Conservation (phyloP, 2,329 filamentous ascomycete species). For the Blastomyces silverae region DNA sequence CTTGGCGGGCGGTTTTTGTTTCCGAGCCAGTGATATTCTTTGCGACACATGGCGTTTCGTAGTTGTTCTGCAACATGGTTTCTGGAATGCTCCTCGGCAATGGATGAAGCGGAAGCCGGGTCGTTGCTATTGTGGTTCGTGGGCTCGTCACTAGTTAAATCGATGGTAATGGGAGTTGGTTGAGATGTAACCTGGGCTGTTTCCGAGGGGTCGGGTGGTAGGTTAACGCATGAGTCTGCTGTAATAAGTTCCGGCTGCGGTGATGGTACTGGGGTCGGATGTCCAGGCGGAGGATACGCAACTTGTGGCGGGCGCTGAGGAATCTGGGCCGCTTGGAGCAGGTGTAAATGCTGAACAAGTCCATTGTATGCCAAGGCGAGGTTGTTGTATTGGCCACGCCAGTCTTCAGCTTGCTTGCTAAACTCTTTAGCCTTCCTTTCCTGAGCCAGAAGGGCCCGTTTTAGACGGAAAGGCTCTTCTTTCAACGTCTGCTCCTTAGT, state of each 20-base stretch:
- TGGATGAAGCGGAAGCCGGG: not conserved
- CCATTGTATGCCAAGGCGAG: slow-evolving; percentile 25
- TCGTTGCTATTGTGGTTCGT: not conserved
- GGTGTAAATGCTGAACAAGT: slow-evolving; percentile 2
- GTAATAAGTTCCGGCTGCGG: slow-evolving; percentile 6
- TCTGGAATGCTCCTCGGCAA: slow-evolving; percentile 9
- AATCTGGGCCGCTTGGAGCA: slow-evolving; percentile 1
- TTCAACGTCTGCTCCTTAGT: slow-evolving; percentile 21
- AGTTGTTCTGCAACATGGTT: slow-evolving; percentile 17
- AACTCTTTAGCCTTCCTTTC: slow-evolving; percentile 25
- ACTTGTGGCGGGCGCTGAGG: not conserved
- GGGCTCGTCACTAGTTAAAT: slow-evolving; percentile 17
- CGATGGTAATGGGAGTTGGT: slow-evolving; percentile 18
- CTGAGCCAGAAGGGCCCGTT: slow-evolving; percentile 25
- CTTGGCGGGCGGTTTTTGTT: slow-evolving; percentile 10
- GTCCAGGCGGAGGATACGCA: not conserved
- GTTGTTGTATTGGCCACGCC: slow-evolving; percentile 23
- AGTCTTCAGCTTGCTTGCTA: slow-evolving; percentile 27
- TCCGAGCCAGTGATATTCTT: slow-evolving; percentile 31
- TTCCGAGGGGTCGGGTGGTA: slow-evolving; percentile 22
- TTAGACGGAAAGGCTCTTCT: slow-evolving; percentile 18
- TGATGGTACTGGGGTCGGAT: slow-evolving; percentile 8
- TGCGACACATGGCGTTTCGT: slow-evolving; percentile 27
- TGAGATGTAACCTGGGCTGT: slow-evolving; percentile 14
- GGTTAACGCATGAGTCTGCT: slow-evolving; percentile 14